Evolutionary conservation across 2,329 filamentous ascomycete species (phyloP), one percentile per base, ranked within the genome.

Genomic region (Kalaharituber pfeilii): DNA sequence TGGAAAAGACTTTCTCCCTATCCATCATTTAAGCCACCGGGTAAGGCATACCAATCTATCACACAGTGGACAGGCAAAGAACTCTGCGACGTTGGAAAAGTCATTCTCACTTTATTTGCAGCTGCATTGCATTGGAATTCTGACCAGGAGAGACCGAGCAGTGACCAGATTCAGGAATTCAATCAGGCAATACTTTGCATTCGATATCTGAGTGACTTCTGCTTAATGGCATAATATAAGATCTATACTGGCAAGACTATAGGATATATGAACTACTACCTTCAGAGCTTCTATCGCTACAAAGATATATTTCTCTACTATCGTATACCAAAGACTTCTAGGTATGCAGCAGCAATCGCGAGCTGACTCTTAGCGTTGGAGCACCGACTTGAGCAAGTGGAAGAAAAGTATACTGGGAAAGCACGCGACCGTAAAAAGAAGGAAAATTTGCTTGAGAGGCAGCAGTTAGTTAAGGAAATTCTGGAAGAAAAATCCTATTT

Each of bases 261-360:
- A 6, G 6, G 24, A 18, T 50, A 52, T 50, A 52, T 57, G 45
- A 29, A 50, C 9, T 9, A 11, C 3, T 55, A 55, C 42, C 25
- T 55, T 9, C 11, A 25, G 3, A 33, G 44, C 4, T 57, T 57
- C 39, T 42, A 57, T 8, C 7, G 25, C 4, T 6, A 39, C 8
- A 55, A 55, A 22, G 28, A 55, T 36, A 18, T 53, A 5, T 57
- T 57, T 50, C 39, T 54, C 3, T 47, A 49, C n/a, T 54, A 50
- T 20, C 27, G 47, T 2, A 28, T 45, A 22, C 20, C 18, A 15
- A 53, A 53, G 45, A 8, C 9, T 15, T 30, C 25, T 5, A 22
- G 30, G 20, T 5, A 8, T 29, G 15, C 8, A 11, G 4, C 24
- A 26, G 8, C n/a, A 30, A n/a, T 47, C 8, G 27, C 42, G 20